A percentile compares a stretch with the other conserved stretches of the same genome.
phyloP scores from a whole-genome alignment of 2,329 filamentous ascomycete species.

The Hymenotorrendiella dingleyae region DNA sequence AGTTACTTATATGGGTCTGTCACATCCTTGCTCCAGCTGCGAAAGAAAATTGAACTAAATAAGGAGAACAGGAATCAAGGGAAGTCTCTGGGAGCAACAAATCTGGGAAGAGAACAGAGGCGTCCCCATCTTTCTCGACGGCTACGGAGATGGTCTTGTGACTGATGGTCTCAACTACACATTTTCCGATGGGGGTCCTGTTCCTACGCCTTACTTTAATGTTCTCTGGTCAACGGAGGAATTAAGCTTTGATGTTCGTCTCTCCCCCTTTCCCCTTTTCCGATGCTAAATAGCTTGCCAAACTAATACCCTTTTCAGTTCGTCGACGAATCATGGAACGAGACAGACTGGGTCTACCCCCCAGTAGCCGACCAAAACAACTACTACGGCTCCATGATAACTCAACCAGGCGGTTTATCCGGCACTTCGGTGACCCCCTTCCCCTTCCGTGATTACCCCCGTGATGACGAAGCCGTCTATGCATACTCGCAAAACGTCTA shows the following conservation, averaged over 20 bases:
- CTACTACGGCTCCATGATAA: not conserved
- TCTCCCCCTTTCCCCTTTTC: not conserved
- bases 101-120: not conserved
- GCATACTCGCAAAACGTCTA: not conserved
- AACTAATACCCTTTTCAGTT: not conserved
- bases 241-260: slow-evolving; percentile 1
- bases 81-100: not conserved
- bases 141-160: not conserved
- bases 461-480: not conserved
- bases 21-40: too few species aligned
- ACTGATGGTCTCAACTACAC: not conserved
- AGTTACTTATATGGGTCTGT: not conserved
- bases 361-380: not conserved
- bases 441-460: not conserved
- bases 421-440: not conserved
- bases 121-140: not conserved
- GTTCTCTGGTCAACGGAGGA: not conserved
- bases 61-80: slow-evolving; percentile 2
- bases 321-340: not conserved
- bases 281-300: too few species aligned
- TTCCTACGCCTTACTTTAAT: not conserved
- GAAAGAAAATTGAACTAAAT: too few species aligned
- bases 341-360: not conserved
- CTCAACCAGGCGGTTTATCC: not conserved
- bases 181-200: not conserved